These are phyloP conservation scores for Cruciata laevipes DNA, from an alignment of 257 asterid species.

Conservation along the genomic window DNA sequence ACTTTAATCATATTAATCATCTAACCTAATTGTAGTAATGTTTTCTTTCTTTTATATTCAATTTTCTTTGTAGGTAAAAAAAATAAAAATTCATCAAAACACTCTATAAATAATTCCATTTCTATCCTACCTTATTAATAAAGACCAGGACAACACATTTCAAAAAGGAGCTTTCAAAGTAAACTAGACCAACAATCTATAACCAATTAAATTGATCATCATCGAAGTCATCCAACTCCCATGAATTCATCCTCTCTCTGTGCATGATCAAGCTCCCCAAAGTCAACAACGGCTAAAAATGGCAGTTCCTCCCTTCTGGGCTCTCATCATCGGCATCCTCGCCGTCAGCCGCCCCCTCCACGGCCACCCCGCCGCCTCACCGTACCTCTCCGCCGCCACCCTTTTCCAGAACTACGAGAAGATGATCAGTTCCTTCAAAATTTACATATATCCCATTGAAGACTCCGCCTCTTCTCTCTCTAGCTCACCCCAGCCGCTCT, in stretches of 20 bases:
- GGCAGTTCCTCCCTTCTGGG: slow-evolving; percentile 8
- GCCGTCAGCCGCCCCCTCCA: background rate
- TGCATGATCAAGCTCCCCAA: background rate
- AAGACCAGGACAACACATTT: too few relatives aligned
- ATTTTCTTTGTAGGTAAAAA: too few relatives aligned
- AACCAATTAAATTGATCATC: background rate
- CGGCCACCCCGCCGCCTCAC: slow-evolving; percentile 28
- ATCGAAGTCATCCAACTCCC: background rate
- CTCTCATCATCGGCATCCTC: slow-evolving; percentile 16
- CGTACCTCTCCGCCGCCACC: slow-evolving; percentile 56
- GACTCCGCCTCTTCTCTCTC: slow-evolving; percentile 31
- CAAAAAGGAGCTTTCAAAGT: too few relatives aligned
- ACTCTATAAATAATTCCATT: too few relatives aligned
- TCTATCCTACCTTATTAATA: too few relatives aligned
- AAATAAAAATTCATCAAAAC: too few relatives aligned
- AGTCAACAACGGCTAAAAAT: background rate
- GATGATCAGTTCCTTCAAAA: slow-evolving; percentile 54
- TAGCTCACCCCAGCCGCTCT: slow-evolving; percentile 25
- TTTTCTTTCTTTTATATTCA: too few relatives aligned
- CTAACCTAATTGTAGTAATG: too few relatives aligned
- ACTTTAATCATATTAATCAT: too few relatives aligned
- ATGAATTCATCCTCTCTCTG: background rate
- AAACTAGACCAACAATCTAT: too few relatives aligned
- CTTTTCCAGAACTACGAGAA: slow-evolving; percentile 47
- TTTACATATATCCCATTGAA: slow-evolving; percentile 55